Evolutionary conservation across 169 alveolate species (phyloP).

Genomic region (Plasmodium gallinaceum): DNA sequence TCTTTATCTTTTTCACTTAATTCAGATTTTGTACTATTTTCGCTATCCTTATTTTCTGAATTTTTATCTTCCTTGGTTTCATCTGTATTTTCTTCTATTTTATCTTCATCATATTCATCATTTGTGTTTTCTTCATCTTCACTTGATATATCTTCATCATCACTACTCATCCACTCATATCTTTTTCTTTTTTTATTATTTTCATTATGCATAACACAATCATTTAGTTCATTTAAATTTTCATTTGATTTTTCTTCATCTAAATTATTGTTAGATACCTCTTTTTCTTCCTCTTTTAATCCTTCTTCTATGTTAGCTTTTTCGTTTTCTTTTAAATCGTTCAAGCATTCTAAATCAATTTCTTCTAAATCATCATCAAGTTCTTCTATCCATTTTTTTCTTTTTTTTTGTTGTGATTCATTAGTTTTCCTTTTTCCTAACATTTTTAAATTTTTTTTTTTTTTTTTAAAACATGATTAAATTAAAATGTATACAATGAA

Average conservation of each 20-base stretch:
- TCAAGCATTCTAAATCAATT: slow-evolving; percentile 68
- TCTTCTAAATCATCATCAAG: slow-evolving; percentile 73
- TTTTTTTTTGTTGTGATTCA: slow-evolving; percentile 53
- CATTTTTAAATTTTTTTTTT: slow-evolving; percentile 49
- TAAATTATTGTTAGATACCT: background rate
- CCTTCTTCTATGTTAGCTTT: slow-evolving; percentile 33
- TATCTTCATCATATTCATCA: background rate
- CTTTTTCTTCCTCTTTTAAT: slow-evolving; percentile 5
- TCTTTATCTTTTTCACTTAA: slow-evolving; percentile 1
- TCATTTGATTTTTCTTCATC: slow-evolving; percentile 12
- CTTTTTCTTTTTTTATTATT: slow-evolving; percentile 39
- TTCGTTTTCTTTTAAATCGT: slow-evolving; percentile 38
- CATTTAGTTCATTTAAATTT: background rate
- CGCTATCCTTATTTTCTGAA: background rate
- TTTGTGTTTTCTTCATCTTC: slow-evolving; percentile 51
- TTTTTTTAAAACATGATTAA: slow-evolving; percentile 30
- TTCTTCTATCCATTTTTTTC: slow-evolving; percentile 75
- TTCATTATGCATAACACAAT: slow-evolving; percentile 11
- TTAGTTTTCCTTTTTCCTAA: slow-evolving; percentile 59
- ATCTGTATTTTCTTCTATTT: background rate
- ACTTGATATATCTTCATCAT: slow-evolving; percentile 75
- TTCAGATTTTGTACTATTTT: background rate
- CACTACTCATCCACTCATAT: slow-evolving; percentile 78
- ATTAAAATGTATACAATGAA: slow-evolving; percentile 12
- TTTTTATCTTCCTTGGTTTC: slow-evolving; percentile 11